Evolutionary conservation across 768 basidiomycete genomes (phyloP).

Genomic region (Mycena leptocephala): DNA sequence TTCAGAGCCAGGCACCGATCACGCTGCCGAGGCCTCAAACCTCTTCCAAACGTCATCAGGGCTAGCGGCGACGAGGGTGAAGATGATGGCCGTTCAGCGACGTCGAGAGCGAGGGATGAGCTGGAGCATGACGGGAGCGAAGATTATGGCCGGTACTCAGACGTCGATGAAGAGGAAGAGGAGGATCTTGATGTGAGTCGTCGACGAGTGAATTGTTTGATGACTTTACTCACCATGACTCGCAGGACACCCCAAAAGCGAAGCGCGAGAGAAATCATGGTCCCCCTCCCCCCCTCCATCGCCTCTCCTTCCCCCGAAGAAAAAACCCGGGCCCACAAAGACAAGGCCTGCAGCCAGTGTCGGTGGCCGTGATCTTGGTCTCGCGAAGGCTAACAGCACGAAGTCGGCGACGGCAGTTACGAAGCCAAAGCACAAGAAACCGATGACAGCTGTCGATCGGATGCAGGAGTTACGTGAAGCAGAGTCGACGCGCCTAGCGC

Average conservation of each 20-base stretch:
- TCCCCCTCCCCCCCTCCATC: neutral
- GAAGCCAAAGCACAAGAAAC: neutral
- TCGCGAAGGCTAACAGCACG: neutral
- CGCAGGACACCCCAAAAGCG: too few species aligned
- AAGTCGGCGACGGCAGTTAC: neutral
- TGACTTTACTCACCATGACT: too few species aligned
- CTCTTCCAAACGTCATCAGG: too few species aligned
- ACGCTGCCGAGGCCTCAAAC: too few species aligned
- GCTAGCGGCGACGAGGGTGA: neutral
- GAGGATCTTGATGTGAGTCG: neutral
- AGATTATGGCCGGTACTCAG: neutral
- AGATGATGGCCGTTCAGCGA: neutral
- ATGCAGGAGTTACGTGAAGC: neutral
- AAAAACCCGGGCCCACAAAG: neutral
- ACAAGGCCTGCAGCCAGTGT: too few species aligned
- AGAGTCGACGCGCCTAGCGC: neutral
- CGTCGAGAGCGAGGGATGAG: neutral
- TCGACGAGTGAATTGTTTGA: too few species aligned
- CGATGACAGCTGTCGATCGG: neutral
- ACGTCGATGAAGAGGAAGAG: neutral
- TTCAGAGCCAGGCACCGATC: too few species aligned
- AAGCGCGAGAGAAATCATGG: too few species aligned
- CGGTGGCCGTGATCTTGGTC: neutral
- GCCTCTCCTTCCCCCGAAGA: neutral
- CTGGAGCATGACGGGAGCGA: neutral